These are phyloP conservation scores for Clavariopsis aquatica DNA, from an alignment of 495 filamentous ascomycete genomes.

Conservation along the genomic window DNA sequence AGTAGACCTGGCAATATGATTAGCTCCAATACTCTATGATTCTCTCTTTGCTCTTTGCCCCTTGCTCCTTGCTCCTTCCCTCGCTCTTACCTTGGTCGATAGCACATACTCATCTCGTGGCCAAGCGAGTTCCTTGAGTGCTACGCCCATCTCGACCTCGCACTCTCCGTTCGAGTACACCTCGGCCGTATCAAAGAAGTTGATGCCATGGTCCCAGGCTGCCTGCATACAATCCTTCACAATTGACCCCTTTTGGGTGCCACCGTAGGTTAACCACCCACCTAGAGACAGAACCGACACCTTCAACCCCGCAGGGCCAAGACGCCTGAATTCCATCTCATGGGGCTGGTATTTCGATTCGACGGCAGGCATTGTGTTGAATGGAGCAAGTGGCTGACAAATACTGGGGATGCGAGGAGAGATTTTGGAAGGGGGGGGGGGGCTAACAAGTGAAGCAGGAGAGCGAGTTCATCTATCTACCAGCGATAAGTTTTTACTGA, in stretches of 20 bases:
- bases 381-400: slow-evolving; percentile 2
- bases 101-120: slow-evolving; percentile 54
- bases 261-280: slow-evolving; percentile 41
- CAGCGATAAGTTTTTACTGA: not conserved
- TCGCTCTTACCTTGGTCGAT: slow-evolving; percentile 40
- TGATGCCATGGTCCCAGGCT: slow-evolving; percentile 58
- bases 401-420: not conserved
- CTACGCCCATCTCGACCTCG: slow-evolving; percentile 60
- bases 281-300: slow-evolving; percentile 48
- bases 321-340: slow-evolving; percentile 45
- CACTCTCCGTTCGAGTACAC: slow-evolving; percentile 56
- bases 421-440: too few relatives aligned
- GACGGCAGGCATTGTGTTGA: slow-evolving; percentile 30
- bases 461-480: not conserved
- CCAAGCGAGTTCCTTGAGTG: slow-evolving; percentile 55
- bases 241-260: slow-evolving; percentile 46
- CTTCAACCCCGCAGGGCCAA: slow-evolving; percentile 49
- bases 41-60: too few relatives aligned
- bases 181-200: slow-evolving; percentile 59
- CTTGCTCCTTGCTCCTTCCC: too few relatives aligned
- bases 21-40: not conserved
- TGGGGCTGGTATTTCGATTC: slow-evolving; percentile 38
- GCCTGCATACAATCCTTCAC: slow-evolving; percentile 51
- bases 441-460: not conserved
- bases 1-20: slow-evolving; percentile 42